phyloP scores from a whole-genome alignment of 2,329 filamentous ascomycete species.

The Aureobasidium lini region DNA sequence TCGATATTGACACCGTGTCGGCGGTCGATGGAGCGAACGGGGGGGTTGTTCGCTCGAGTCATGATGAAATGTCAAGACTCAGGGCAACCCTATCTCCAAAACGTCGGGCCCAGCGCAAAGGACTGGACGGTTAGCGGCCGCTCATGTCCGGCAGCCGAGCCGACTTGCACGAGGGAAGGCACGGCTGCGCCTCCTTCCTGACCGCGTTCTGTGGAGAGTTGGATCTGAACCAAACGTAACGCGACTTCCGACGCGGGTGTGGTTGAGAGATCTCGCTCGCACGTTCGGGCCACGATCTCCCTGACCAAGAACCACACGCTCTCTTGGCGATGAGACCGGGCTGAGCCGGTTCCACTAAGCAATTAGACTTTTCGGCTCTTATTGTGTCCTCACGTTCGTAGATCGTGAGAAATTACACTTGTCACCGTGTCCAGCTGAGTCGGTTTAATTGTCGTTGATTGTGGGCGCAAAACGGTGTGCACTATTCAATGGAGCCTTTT shows the following conservation, averaged over 20 bases:
- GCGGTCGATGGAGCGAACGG: neutral
- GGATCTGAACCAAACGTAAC: neutral
- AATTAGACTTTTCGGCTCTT: slow-evolving; percentile 6
- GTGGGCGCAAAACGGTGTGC: neutral
- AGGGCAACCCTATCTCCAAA: neutral
- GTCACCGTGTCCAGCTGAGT: neutral
- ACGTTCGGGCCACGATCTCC: slow-evolving; percentile 9
- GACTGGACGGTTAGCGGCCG: slow-evolving; percentile 4
- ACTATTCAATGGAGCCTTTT: neutral
- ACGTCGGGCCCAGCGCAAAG: neutral
- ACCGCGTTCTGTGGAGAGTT: slow-evolving; percentile 1
- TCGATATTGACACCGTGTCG: neutral
- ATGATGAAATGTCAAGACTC: slow-evolving; percentile 5
- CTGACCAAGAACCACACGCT: neutral
- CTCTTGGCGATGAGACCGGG: slow-evolving; percentile 9
- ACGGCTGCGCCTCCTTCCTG: neutral
- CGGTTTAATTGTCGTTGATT: slow-evolving; percentile 4
- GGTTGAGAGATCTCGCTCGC: neutral
- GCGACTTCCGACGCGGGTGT: neutral
- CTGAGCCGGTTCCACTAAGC: neutral
- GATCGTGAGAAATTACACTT: slow-evolving; percentile 7
- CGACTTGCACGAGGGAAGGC: neutral
- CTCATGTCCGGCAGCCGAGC: neutral
- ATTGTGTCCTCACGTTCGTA: slow-evolving; percentile 3
- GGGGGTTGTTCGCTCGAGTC: neutral